Evolutionary conservation across 805 yeast species (phyloP), one percentile per base, ranked within the genome.

Genomic region (Teunomyces cretensis): DNA sequence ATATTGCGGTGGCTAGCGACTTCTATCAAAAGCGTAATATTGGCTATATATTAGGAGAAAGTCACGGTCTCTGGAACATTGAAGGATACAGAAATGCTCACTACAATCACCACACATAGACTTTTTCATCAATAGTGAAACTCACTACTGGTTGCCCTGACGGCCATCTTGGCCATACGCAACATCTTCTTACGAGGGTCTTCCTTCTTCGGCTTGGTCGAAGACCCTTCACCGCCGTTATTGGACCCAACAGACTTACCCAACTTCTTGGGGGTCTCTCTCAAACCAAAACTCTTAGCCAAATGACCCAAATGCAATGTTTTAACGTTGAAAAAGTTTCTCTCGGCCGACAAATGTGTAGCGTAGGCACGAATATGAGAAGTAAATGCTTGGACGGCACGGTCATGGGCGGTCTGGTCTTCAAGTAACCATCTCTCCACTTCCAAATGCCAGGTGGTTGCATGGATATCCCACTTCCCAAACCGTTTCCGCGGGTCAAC

Each of bases 281-380:
- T 81, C 43, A 94, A 72, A 2, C 92, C 99, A 65, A 95, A 95
- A 51, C 94, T 79, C 63, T 94, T 94, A 15, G 98, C 97, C 57
- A 95, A 71, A 71, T 94, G 99, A 24, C 99, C 99, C 53, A 95
- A 71, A 74, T 94, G 99, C 47, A 95, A 70, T 28, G 76, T 67
- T 55, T 86, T 86, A 27, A 94, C 84, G 59, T 88, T 90, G 74
- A 94, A 94, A 51, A 77, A 81, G 40, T 75, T 79, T 60, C 91
- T 80, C 64, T 94, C 99, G 1, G 81, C 56, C 0, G 91, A 72
- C 46, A 90, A 78, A 70, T 94, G 99, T 0, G 99, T 94, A 5
- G 99, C 88, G 61, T 94, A 94, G 0, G 99, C 99, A 58, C 98
- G 79, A 33, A 94, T 74, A 61, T 92, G 98, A 48, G 96, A 84